A percentile compares a stretch with the other conserved stretches of the same genome.
These are phyloP conservation scores for Geosmithia putterillii DNA, from an alignment of 2,329 filamentous ascomycete genomes.

Conservation along the genomic window DNA sequence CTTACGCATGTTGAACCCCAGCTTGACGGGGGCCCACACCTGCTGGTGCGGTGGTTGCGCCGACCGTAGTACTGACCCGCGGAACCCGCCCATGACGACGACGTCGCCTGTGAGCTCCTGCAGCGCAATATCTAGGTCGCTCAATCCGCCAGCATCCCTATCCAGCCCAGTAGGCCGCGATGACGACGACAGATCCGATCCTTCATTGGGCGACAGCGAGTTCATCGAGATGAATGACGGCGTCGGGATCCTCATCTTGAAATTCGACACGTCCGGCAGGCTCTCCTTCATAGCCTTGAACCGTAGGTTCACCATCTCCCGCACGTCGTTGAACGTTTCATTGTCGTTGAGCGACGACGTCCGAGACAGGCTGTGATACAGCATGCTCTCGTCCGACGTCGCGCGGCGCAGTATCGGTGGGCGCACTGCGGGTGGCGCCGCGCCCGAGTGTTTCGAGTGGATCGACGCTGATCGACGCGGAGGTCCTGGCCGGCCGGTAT, in stretches of 20 bases:
- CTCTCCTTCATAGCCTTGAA: slow-evolving; percentile 86
- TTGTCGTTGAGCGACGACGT: slow-evolving; percentile 80
- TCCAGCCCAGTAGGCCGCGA: no score
- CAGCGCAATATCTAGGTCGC: slow-evolving; percentile 41
- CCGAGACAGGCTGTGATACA: slow-evolving; percentile 63
- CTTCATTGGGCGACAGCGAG: slow-evolving; percentile 13
- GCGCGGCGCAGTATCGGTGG: slow-evolving; percentile 17
- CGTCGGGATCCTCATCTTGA: slow-evolving; percentile 48
- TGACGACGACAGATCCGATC: no score
- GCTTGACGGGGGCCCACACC: slow-evolving; percentile 87
- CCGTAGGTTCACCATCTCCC: slow-evolving; percentile 76
- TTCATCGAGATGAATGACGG: slow-evolving; percentile 18
- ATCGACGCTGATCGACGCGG: slow-evolving; percentile 1
- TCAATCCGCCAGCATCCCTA: no score
- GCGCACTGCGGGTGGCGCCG: slow-evolving; percentile 7
- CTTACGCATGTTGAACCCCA: slow-evolving; percentile 82
- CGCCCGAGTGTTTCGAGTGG: neutral
- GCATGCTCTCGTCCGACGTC: slow-evolving; percentile 57
- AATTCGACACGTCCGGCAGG: slow-evolving; percentile 65
- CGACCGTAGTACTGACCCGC: slow-evolving; percentile 80
- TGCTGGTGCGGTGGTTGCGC: slow-evolving; percentile 74
- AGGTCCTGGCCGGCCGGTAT: neutral
- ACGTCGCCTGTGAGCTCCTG: slow-evolving; percentile 69
- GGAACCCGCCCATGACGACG: slow-evolving; percentile 80
- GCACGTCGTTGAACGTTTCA: slow-evolving; percentile 64